Evolutionary conservation across 176 grass and related monocot genomes (phyloP), one percentile per base, ranked within the genome.

Genomic region (Carex scoparia): DNA sequence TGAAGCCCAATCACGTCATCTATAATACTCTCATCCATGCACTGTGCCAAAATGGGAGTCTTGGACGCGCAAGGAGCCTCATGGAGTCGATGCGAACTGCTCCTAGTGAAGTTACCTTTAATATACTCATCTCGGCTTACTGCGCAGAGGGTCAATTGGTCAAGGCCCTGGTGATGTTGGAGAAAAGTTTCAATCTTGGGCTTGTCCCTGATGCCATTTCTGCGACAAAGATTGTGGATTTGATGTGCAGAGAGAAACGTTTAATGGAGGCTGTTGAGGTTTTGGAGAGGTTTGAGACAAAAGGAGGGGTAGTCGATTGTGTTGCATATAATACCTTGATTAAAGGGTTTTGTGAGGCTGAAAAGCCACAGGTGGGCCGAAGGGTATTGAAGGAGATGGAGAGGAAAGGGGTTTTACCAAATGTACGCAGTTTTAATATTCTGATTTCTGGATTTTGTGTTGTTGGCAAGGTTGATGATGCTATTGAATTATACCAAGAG

Each of bases 111-210:
- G 81, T 88, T 30, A 88, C 86, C 10, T 84, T 88, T 77, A 88
- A 88, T 30, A 88, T 88, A n/a, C 86, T 88, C 63, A 88, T 84
- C 60, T 88, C 86, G 2, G 86, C 86, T 28, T 88, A 79, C 70
- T 88, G 86, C 6, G 40, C 37, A 10, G 81, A 84, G 44, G 81
- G 60, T 56, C 46, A 84, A 40, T 54, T 84, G 81, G 81, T 84
- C 10, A 83, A 84, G 55, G 86, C 86, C 10, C 37, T 88, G 70
- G 86, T 88, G 28, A 84, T 88, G 61, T 62, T 88, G 12, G 86
- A 88, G 81, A 88, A 79, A 79, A 61, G 86, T 59, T 88, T 70
- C 30, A 71, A 88, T 79, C 81, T 88, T 79, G 86, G 69, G 8
- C n/a, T 88, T 69, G 12, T 88, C 48, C 81, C 86, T 6, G 81